These are phyloP conservation scores for Sugiyamaella novakii DNA, from an alignment of 1,139 yeast species.

Conservation along the genomic window DNA sequence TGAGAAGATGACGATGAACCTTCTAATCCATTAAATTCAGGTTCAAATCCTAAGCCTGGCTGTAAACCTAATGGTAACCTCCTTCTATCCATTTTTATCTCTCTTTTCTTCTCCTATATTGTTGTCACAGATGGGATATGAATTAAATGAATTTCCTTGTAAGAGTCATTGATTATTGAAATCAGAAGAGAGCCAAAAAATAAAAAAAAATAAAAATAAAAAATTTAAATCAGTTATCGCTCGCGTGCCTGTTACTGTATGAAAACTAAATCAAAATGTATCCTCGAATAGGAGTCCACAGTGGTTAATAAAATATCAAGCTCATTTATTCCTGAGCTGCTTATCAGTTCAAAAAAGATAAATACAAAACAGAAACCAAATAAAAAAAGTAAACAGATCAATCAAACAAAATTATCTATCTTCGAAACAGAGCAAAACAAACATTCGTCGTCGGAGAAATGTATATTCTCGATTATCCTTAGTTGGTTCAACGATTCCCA, in stretches of 20 bases:
- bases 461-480: too few relatives aligned
- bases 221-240: conserved; percentile 1
- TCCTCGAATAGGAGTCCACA: conserved; percentile 8
- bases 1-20: neutral
- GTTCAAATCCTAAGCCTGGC: conserved; percentile 19
- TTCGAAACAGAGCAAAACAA: too few relatives aligned
- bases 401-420: too few relatives aligned
- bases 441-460: too few relatives aligned
- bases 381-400: too few relatives aligned
- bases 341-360: neutral
- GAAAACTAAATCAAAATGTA: neutral
- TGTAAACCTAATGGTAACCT: conserved; percentile 15
- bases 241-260: neutral
- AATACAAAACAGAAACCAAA: too few relatives aligned
- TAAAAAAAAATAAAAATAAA: neutral
- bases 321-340: conserved; percentile 10
- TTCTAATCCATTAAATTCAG: conserved; percentile 15
- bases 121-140: too few relatives aligned
- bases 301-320: neutral
- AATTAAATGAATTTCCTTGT: too few relatives aligned
- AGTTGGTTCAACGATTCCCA: too few relatives aligned
- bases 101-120: too few relatives aligned
- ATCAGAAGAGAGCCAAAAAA: too few relatives aligned
- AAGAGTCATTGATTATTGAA: too few relatives aligned
- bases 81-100: conserved; percentile 20